Percentiles rank a stretch among this genome's conserved stretches.
Evolutionary conservation across 148 eudicot species (phyloP).

Genomic region (Dianthus caryophyllus): DNA sequence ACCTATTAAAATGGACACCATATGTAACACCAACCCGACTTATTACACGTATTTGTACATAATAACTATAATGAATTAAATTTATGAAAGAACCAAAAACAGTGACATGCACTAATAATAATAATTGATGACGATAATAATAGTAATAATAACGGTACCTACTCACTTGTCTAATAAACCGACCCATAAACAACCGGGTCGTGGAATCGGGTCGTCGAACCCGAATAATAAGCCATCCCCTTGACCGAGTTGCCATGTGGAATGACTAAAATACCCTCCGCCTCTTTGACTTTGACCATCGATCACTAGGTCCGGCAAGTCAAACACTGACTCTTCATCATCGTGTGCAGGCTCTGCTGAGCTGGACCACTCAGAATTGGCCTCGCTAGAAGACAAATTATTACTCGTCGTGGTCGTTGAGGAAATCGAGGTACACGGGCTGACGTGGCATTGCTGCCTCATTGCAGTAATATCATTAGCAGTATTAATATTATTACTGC

Average conservation of each 20-base stretch:
- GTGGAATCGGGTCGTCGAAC: slow-evolving; percentile 14
- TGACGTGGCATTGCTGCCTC: slow-evolving; percentile 5
- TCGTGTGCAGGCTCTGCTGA: slow-evolving; percentile 19
- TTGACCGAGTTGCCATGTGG: slow-evolving; percentile 26
- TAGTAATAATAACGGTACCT: no score
- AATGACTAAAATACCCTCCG: slow-evolving; percentile 36
- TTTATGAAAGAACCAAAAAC: no score
- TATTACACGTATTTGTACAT: slow-evolving; percentile 10
- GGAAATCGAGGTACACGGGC: slow-evolving; percentile 13
- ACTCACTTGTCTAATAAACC: slow-evolving; percentile 19
- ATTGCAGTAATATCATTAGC: slow-evolving; percentile 17
- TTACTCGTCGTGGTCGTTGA: slow-evolving; percentile 9
- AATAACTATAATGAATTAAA: slow-evolving; percentile 12
- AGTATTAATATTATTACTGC: no score
- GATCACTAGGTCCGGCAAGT: slow-evolving; percentile 51
- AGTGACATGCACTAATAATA: no score
- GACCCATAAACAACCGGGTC: slow-evolving; percentile 16
- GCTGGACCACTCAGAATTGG: slow-evolving; percentile 20
- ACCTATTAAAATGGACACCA: background rate
- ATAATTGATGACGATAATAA: background rate
- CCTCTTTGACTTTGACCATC: slow-evolving; percentile 19
- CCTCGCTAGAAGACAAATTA: slow-evolving; percentile 20
- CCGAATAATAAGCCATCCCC: slow-evolving; percentile 18
- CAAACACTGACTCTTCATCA: slow-evolving; percentile 47
- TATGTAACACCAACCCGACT: background rate